phyloP scores from a whole-genome alignment of 176 grass and related monocot genomes.

The Poa annua region DNA sequence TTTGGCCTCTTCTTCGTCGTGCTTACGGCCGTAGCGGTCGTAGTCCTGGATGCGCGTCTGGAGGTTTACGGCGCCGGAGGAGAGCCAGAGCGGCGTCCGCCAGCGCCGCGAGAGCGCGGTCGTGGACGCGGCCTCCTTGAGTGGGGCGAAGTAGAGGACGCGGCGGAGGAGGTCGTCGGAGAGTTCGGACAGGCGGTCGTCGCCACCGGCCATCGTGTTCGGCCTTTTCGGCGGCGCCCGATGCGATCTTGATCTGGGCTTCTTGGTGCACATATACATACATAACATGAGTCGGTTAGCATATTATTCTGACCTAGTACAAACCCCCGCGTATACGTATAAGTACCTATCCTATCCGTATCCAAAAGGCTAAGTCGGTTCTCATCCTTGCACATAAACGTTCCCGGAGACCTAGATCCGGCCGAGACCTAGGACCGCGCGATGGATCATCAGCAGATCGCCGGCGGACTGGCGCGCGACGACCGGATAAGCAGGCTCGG shows the following conservation, averaged over 20 bases:
- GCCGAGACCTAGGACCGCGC: no score
- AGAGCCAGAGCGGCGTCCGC: not conserved
- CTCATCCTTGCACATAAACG: no score
- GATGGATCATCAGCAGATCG: no score
- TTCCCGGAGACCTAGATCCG: no score
- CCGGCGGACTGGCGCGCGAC: no score
- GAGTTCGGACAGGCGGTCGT: not conserved
- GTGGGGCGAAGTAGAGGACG: not conserved
- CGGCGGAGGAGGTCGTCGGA: not conserved
- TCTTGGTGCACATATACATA: no score
- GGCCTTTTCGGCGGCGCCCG: not conserved
- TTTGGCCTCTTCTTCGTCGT: not conserved
- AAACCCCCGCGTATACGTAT: no score
- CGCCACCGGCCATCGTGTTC: not conserved
- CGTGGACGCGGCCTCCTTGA: not conserved
- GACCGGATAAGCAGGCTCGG: no score
- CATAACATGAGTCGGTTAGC: no score
- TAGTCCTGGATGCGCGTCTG: not conserved
- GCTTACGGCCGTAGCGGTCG: not conserved
- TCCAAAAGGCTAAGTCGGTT: no score
- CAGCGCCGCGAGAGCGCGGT: constrained; percentile 12
- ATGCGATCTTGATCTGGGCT: not conserved
- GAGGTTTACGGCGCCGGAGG: constrained; percentile 8
- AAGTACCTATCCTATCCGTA: no score
- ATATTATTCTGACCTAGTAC: no score